These are phyloP conservation scores for Sphaceloma murrayae DNA, from an alignment of 2,329 filamentous ascomycete species.

Conservation along the genomic window DNA sequence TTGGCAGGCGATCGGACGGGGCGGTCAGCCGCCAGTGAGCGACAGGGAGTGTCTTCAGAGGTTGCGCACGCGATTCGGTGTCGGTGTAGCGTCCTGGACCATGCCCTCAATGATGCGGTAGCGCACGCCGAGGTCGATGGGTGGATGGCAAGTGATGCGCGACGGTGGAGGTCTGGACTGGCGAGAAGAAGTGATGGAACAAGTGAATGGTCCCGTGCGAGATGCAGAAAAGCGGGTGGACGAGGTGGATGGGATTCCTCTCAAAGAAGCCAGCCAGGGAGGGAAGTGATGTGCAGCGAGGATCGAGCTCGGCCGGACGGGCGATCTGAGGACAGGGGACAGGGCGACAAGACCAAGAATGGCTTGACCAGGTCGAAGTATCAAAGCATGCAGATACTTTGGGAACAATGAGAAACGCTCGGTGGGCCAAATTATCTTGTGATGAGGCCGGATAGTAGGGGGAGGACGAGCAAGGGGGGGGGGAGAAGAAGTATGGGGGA, in stretches of 20 bases:
- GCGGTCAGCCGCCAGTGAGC: too few relatives aligned
- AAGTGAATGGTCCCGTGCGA: conserved; percentile 8
- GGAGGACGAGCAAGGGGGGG: too few relatives aligned
- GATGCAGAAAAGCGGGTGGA: conserved; percentile 9
- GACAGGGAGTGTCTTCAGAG: too few relatives aligned
- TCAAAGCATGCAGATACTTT: neutral
- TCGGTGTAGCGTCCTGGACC: neutral
- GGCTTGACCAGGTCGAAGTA: neutral
- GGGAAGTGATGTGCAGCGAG: conserved; percentile 16
- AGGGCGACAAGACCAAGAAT: neutral
- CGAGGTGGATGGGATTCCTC: conserved; percentile 1
- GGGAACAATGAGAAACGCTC: too few relatives aligned
- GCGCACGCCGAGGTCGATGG: conserved; percentile 29
- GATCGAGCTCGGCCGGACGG: conserved; percentile 13
- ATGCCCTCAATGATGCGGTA: conserved; percentile 1
- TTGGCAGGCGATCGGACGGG: too few relatives aligned
- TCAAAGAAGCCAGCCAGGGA: conserved; percentile 5
- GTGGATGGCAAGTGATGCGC: conserved; percentile 86
- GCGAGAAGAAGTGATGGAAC: conserved; percentile 66
- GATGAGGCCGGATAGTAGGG: too few relatives aligned
- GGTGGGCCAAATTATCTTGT: too few relatives aligned
- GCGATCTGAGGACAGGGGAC: conserved; percentile 3
- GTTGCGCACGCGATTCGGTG: neutral
- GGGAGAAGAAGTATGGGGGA: neutral
- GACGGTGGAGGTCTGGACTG: conserved; percentile 85